Conservation (phyloP, 116 monocot species). For the Posidonia oceanica region DNA sequence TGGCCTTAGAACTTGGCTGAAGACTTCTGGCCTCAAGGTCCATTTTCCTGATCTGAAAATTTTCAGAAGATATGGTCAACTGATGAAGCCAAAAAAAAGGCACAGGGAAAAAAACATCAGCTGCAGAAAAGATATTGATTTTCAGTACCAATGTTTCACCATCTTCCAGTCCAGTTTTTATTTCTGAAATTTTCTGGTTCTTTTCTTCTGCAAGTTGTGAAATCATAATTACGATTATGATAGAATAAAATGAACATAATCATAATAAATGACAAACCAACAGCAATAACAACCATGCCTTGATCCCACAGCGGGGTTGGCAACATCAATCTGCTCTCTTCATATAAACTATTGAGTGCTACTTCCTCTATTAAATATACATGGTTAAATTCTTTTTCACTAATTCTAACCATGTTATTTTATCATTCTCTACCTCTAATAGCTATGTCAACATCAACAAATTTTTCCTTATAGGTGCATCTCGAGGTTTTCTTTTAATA, state of each 20-base stretch:
- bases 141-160: conserved; percentile 38
- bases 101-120: background rate
- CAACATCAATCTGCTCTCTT: too few species aligned
- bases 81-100: background rate
- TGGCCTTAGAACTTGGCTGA: conserved; percentile 41
- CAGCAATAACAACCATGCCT: background rate
- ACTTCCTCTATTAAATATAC: too few species aligned
- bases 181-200: conserved; percentile 36
- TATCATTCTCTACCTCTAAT: too few species aligned
- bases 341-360: too few species aligned
- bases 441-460: too few species aligned
- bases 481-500: too few species aligned
- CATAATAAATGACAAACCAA: background rate
- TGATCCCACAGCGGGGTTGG: background rate
- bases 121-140: background rate
- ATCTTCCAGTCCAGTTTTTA: conserved; percentile 42
- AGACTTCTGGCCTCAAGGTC: conserved; percentile 59
- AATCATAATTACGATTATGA: background rate
- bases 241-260: background rate
- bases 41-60: conserved; percentile 47
- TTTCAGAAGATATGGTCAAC: background rate
- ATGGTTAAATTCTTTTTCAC: too few species aligned
- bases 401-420: too few species aligned
- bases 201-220: conserved; percentile 30
- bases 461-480: too few species aligned